These are phyloP conservation scores for Colletotrichum sp. DNA, from an alignment of 2,329 filamentous ascomycete species.

Conservation along the genomic window DNA sequence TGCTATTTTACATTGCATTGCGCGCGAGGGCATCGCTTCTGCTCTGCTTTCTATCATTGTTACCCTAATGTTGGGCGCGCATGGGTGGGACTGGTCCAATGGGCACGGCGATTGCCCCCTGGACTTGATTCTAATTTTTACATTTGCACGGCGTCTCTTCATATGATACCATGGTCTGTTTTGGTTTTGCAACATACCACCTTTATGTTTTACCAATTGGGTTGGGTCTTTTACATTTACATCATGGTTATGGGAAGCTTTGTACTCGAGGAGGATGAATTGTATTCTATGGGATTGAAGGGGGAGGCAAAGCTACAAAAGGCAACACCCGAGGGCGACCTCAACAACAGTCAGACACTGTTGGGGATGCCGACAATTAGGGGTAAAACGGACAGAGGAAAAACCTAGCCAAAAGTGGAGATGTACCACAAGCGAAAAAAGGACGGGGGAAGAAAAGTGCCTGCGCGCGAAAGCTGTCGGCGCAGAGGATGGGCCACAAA, in stretches of 20 bases:
- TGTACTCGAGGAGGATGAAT: background rate
- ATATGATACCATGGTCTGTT: constrained; percentile 26
- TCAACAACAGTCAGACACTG: constrained; percentile 10
- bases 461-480: background rate
- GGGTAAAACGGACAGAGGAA: background rate
- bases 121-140: constrained; percentile 12
- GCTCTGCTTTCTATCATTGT: constrained; percentile 10
- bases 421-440: background rate
- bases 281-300: constrained; percentile 11
- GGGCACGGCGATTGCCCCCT: background rate
- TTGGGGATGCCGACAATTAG: constrained; percentile 2
- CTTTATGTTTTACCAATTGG: constrained; percentile 16
- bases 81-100: background rate
- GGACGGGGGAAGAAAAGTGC: background rate
- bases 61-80: constrained; percentile 2
- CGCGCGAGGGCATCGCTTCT: constrained; percentile 16
- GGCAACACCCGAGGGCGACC: constrained; percentile 22
- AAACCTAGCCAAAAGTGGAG: constrained; percentile 15
- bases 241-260: background rate
- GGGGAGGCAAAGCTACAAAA: constrained; percentile 1
- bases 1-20: constrained; percentile 16
- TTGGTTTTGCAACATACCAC: constrained; percentile 20
- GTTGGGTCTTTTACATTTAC: constrained; percentile 12
- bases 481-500: background rate
- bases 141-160: constrained; percentile 22